Conservation (phyloP, 176 grass and related monocot genomes). For the Calamus simplicifolius region DNA sequence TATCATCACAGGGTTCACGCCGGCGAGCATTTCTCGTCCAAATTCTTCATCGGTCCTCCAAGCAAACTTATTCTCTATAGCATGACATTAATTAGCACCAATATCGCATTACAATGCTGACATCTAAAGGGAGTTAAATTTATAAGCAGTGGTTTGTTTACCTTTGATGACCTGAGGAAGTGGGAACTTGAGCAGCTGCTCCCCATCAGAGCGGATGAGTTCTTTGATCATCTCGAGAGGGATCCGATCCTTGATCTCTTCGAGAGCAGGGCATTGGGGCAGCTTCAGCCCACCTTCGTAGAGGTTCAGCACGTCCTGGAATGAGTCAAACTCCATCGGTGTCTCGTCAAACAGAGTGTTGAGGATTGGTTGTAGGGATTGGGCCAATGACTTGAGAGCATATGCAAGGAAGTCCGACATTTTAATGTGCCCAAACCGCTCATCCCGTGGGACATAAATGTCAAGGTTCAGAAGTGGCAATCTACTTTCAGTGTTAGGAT, state of each 20-base stretch:
- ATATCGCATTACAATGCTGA: too few relatives aligned
- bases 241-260: too few relatives aligned
- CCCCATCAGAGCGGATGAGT: too few relatives aligned
- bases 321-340: conserved; percentile 55
- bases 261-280: too few relatives aligned
- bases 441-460: conserved; percentile 70
- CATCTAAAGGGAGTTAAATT: too few relatives aligned
- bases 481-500: conserved; percentile 25
- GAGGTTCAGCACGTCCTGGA: too few relatives aligned
- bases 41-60: conserved; percentile 95
- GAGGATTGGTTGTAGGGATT: conserved; percentile 43
- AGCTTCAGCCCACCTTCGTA: too few relatives aligned
- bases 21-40: conserved; percentile 78
- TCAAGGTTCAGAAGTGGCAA: background rate
- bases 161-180: too few relatives aligned
- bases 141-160: too few relatives aligned
- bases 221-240: too few relatives aligned
- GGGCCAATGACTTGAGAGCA: conserved; percentile 45
- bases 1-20: conserved; percentile 82
- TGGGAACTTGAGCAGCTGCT: too few relatives aligned
- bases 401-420: conserved; percentile 64
- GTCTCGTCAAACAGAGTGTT: conserved; percentile 27
- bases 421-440: conserved; percentile 77
- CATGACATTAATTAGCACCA: background rate
- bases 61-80: conserved; percentile 44